Percentiles rank a stretch among this genome's conserved stretches.
Evolutionary conservation across 257 asterid species (phyloP).

Genomic region (Nicotiana paniculata): DNA sequence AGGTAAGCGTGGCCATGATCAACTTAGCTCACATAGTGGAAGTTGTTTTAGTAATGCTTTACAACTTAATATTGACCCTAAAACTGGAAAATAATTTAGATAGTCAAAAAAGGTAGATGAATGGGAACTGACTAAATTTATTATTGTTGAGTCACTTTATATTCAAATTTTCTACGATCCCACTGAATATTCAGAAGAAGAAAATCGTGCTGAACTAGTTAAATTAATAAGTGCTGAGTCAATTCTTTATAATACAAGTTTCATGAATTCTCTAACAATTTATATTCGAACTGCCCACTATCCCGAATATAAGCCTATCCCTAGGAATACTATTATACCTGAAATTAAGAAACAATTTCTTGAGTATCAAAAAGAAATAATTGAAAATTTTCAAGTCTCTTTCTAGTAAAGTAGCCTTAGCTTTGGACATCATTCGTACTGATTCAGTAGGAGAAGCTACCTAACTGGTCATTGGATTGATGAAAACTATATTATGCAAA

Average conservation of each 20-base stretch:
- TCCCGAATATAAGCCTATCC: not conserved
- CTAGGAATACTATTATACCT: not conserved
- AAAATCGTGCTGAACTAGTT: not conserved
- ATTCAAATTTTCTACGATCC: not conserved
- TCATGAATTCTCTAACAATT: not conserved
- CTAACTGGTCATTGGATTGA: not conserved
- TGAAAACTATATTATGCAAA: not conserved
- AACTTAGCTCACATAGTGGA: not conserved
- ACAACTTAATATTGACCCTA: not conserved
- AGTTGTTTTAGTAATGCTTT: not conserved
- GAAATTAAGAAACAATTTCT: not conserved
- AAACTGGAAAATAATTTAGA: not conserved
- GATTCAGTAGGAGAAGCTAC: not conserved
- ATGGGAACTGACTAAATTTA: not conserved
- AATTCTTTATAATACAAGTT: not conserved
- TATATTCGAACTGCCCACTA: not conserved
- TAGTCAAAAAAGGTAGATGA: not conserved
- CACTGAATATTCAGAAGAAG: not conserved
- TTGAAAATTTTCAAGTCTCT: not conserved
- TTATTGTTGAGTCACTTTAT: not conserved
- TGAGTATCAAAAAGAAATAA: not conserved
- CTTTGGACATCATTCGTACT: not conserved
- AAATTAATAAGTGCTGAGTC: not conserved
- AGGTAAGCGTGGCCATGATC: not conserved
- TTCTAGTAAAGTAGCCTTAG: not conserved